Evolutionary conservation across 805 yeast genomes (phyloP), one percentile per base, ranked within the genome.

Genomic region (Peterozyma xylosa): DNA sequence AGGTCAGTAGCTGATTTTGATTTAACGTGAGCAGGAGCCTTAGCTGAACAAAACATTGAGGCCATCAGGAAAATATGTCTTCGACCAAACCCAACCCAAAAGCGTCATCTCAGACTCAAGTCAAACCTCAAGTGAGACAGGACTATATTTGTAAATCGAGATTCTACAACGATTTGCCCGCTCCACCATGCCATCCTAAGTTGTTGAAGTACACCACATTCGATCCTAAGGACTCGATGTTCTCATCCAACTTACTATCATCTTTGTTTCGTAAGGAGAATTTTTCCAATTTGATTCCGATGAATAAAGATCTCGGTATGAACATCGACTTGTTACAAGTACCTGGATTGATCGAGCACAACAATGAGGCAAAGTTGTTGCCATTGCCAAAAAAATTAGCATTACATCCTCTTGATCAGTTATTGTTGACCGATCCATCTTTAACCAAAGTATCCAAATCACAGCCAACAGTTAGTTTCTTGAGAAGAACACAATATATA

Each of bases 401-500:
- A 50, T 70, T 91, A 45, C 93, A 86, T 54, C 83, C 90, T n/a
- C 75, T 75, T 42, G 97, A 93, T 63, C 69, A 79, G 50, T 75
- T 75, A 9, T 70, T 91, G 41, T 70, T 93, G 43, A 76, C 88
- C 57, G 96, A 89, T 58, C 96, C 96, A 18, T 78, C 75, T 3
- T 70, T 74, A 56, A 54, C 73, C 72, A 47, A 58, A 38, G 52
- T 14, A 4, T 30, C 27, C 9, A 39, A 18, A 17, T 10, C 35
- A 30, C 58, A 10, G 61, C 59, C 29, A 47, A 45, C 35, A 14
- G 68, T 64, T 21, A 56, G 64, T n/a, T 90, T 91, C 64, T 72
- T 91, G 59, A 81, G 97, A 67, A 80, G 98, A 67, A 91, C 99
- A 0, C 98, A 93, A 59, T 91, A 91, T 60, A 84, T 88, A 47